Evolutionary conservation across 2,329 filamentous ascomycete species (phyloP).

Genomic region (Phymatotrichopsis omnivora): DNA sequence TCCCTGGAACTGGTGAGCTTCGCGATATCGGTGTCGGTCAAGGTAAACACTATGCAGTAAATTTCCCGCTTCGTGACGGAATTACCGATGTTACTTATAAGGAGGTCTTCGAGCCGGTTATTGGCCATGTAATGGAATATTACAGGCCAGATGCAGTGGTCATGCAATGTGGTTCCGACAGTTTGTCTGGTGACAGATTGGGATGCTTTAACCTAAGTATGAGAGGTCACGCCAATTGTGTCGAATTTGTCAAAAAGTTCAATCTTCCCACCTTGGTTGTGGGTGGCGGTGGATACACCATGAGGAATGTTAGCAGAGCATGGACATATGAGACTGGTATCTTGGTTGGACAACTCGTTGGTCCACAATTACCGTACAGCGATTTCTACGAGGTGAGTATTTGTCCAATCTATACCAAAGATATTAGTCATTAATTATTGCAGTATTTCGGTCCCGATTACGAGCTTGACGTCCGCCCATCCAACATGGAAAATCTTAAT

Average conservation of each 20-base stretch:
- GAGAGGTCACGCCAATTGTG: constrained; percentile 60
- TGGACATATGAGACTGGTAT: constrained; percentile 61
- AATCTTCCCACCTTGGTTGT: constrained; percentile 55
- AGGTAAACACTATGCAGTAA: constrained; percentile 58
- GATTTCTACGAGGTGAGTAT: constrained; percentile 55
- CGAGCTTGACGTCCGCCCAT: constrained; percentile 57
- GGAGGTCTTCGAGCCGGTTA: constrained; percentile 57
- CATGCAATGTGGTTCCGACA: constrained; percentile 59
- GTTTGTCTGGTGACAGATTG: constrained; percentile 54
- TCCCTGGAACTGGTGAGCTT: constrained; percentile 58
- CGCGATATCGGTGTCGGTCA: constrained; percentile 57
- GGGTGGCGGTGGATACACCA: constrained; percentile 59
- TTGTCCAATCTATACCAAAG: not conserved
- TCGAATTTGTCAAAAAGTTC: constrained; percentile 59
- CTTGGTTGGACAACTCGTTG: constrained; percentile 50
- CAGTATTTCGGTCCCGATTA: constrained; percentile 61
- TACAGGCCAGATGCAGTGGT: constrained; percentile 58
- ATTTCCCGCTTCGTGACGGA: constrained; percentile 58
- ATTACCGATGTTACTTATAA: constrained; percentile 60
- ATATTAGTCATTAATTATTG: constrained; percentile 30
- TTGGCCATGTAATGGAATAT: constrained; percentile 58
- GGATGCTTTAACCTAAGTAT: constrained; percentile 63
- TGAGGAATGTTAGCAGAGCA: constrained; percentile 54
- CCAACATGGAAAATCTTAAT: constrained; percentile 64
- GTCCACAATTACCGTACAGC: constrained; percentile 55